Evolutionary conservation across 140 eudicot species (phyloP), one percentile per base, ranked within the genome.

Genomic region (Ambrosia hybrid): DNA sequence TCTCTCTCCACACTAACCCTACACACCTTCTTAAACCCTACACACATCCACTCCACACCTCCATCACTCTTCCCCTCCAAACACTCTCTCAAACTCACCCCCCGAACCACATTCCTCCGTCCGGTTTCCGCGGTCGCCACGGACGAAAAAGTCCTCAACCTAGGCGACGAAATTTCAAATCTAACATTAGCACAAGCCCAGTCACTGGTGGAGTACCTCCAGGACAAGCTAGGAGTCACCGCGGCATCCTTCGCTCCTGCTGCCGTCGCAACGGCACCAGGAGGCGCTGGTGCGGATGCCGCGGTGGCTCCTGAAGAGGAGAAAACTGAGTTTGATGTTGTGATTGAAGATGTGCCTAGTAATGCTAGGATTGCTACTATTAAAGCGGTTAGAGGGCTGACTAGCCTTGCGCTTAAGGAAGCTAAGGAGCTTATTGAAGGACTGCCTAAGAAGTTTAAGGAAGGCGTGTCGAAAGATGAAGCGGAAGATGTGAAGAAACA

Each of bases 401-500:
- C 96, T 30, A 89, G 65, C 37, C 68, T 89, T 57, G 93, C 91
- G 9, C 64, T 89, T 56, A 89, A 89, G 71, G 96, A 89, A 67
- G 96, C 96, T 0, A 89, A 89, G 51, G 93, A 89, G 10, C 57
- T 86, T 68, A 90, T 89, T 74, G 96, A 89, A 68, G 96, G 96
- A 17, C 71, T 89, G 74, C 96, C 96, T 34, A 89, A 89, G 88
- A 89, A 89, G 65, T 79, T 89, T 13, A 86, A 78, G 76, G 96
- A 86, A 71, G 92, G 82, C 0, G 72, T 80, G 13, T 72, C 90
- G 8, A 86, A 83, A 49, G 92, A 89, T 9, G 96, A 89, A 39
- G 96, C 96, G 34, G 96, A 89, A 33, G 88, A 86, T 5, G 92
- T 86, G 21, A 89, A 89, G 82, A 89, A 89, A 76, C 92, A 86